Evolutionary conservation across 495 filamentous ascomycete species (phyloP), one percentile per base, ranked within the genome.

Genomic region (Hypoxylon subgilvum): DNA sequence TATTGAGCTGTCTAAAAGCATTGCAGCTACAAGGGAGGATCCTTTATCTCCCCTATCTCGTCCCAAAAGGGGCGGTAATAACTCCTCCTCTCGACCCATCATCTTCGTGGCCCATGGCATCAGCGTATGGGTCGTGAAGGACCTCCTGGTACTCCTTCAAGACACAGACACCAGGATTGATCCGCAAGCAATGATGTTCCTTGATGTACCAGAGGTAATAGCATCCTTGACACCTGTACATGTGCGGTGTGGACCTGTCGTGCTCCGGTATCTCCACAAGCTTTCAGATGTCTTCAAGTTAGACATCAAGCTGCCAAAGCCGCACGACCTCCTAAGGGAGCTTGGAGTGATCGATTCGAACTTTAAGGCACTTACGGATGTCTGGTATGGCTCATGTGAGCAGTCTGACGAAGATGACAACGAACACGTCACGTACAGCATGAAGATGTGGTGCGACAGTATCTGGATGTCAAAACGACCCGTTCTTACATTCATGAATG

Each of bases 91-190:
- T 3, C 14, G 53, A 0, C 19, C 17, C 2, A 38, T 21, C 18
- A 23, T 63, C 9, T 58, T 63, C 18, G 10, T 63, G 6, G 42
- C 60, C 3, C 60, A 63, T 9, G 60, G 60, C 5, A n/a, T 63
- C 4, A 54, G 41, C 17, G 19, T 17, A 1, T 63, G 60, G 60
- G 21, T 63, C 4, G 60, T 63, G 2, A 63, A 63, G 42, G 34
- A 48, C 9, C 7, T 49, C 1, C 21, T 63, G 6, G 14, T 17
- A 4, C 19, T 42, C 8, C n/a, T 30, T 1, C 6, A 12, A 52
- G 17, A 46, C 1, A 4, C 19, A 1, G 8, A 19, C 3, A 40
- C 30, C 16, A 14, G 17, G 12, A 16, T 63, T 14, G 42, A 58
- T 1, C 54, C 60, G 6, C 38, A 34, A 5, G 60, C 41, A 1